phyloP scores from a whole-genome alignment of 306 rosid genomes.

The Inga laurina region DNA sequence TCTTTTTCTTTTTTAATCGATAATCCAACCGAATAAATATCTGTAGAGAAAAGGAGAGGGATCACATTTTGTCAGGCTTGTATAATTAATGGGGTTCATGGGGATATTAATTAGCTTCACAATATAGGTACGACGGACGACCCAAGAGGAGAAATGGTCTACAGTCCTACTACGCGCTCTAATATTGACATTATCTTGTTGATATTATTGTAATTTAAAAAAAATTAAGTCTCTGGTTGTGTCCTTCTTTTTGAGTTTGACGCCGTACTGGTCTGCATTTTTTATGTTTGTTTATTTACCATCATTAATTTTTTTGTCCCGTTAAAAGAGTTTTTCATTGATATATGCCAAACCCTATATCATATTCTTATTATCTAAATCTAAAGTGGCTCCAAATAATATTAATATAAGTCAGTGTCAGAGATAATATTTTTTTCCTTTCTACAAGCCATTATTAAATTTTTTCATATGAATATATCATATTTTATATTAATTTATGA shows the following conservation, averaged over 20 bases:
- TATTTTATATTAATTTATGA: no score
- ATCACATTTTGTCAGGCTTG: background rate
- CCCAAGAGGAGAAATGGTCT: background rate
- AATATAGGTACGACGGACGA: background rate
- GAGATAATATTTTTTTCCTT: no score
- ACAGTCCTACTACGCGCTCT: background rate
- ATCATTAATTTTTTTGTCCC: background rate
- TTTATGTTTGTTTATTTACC: background rate
- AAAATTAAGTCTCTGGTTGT: background rate
- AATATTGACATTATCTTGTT: background rate
- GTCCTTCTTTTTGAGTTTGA: background rate
- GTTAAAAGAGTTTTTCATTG: no score
- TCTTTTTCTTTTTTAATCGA: background rate
- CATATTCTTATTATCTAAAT: background rate
- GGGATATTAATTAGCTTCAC: background rate
- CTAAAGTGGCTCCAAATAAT: background rate
- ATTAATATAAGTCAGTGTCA: no score
- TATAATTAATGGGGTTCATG: background rate
- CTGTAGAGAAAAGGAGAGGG: background rate
- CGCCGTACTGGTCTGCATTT: background rate
- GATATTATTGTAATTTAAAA: background rate
- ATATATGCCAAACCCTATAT: background rate
- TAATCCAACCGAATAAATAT: background rate
- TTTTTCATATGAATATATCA: no score
- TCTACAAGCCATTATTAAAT: no score